Evolutionary conservation across 2,329 filamentous ascomycete genomes (phyloP).

Genomic region (Colletotrichum gigasporum): DNA sequence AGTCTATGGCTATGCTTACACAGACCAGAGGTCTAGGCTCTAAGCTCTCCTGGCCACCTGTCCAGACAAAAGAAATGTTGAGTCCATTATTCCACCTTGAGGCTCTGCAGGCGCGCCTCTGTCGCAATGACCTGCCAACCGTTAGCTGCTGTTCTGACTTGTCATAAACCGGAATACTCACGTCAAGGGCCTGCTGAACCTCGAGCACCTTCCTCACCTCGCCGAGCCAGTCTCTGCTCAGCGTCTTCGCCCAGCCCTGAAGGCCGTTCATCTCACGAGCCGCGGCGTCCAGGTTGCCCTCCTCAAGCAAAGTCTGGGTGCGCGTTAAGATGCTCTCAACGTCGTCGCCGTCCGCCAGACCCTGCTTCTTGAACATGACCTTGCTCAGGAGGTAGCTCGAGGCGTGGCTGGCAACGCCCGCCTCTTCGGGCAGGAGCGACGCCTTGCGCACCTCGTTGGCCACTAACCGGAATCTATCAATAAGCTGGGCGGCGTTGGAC

Average conservation of each 20-base stretch:
- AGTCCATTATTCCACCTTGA: conserved; percentile 76
- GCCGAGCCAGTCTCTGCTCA: conserved; percentile 92
- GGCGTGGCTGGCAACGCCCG: conserved; percentile 92
- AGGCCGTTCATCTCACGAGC: conserved; percentile 95
- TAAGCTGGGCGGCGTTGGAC: conserved; percentile 82
- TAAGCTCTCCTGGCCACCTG: conserved; percentile 39
- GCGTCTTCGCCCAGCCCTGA: conserved; percentile 92
- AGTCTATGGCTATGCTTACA: conserved; percentile 47
- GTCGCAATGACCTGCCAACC: conserved; percentile 79
- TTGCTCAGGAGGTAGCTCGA: conserved; percentile 91
- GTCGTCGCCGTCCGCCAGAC: conserved; percentile 83
- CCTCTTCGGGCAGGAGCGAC: conserved; percentile 88
- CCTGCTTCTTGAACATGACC: conserved; percentile 95
- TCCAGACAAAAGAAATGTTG: conserved; percentile 48
- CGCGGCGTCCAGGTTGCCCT: conserved; percentile 90
- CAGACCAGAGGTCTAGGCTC: conserved; percentile 39
- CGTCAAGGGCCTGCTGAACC: conserved; percentile 95
- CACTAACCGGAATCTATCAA: conserved; percentile 95
- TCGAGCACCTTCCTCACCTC: conserved; percentile 94
- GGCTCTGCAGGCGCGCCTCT: conserved; percentile 87
- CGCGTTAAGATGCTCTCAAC: conserved; percentile 93
- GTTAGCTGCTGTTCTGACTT: neutral
- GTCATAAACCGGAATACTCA: conserved; percentile 58
- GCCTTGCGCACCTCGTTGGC: conserved; percentile 94
- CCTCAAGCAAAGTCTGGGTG: conserved; percentile 89